Conservation (phyloP, 805 yeast genomes). For the Candida nemodendra region DNA sequence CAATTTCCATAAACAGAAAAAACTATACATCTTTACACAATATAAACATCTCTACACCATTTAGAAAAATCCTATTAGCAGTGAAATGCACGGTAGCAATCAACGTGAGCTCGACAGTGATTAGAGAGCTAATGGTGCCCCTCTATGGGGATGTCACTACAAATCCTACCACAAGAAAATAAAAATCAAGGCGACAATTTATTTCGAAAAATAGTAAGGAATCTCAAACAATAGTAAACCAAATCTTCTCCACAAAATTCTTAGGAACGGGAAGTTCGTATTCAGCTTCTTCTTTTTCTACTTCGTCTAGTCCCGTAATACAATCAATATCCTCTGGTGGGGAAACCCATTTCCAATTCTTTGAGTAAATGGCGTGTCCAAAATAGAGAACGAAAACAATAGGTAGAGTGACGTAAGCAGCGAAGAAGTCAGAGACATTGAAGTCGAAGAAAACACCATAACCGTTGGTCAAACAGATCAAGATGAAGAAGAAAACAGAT, state of each 20-base stretch:
- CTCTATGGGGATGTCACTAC: no score
- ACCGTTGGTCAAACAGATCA: slow-evolving; percentile 54
- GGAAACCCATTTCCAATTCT: slow-evolving; percentile 43
- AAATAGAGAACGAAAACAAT: slow-evolving; percentile 49
- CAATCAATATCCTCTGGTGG: slow-evolving; percentile 63
- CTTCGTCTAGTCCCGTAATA: slow-evolving; percentile 56
- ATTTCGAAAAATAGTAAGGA: background rate
- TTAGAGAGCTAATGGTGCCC: no score
- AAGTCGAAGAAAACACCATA: slow-evolving; percentile 55
- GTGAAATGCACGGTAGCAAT: no score
- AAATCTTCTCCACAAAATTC: slow-evolving; percentile 45
- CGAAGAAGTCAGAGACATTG: slow-evolving; percentile 58
- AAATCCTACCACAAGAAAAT: no score
- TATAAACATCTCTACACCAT: no score
- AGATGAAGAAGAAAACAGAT: slow-evolving; percentile 39
- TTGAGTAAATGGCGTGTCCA: slow-evolving; percentile 54
- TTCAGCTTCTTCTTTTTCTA: slow-evolving; percentile 50
- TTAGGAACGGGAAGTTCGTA: slow-evolving; percentile 30
- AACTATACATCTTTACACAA: no score
- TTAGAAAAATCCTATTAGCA: no score
- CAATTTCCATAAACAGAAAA: no score
- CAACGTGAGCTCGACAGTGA: no score
- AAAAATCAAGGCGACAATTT: no score
- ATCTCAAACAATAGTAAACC: slow-evolving; percentile 45
- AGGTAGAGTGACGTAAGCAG: slow-evolving; percentile 65